These are phyloP conservation scores for Sarcocystis neurona DNA, from an alignment of 169 alveolate genomes.

Conservation along the genomic window DNA sequence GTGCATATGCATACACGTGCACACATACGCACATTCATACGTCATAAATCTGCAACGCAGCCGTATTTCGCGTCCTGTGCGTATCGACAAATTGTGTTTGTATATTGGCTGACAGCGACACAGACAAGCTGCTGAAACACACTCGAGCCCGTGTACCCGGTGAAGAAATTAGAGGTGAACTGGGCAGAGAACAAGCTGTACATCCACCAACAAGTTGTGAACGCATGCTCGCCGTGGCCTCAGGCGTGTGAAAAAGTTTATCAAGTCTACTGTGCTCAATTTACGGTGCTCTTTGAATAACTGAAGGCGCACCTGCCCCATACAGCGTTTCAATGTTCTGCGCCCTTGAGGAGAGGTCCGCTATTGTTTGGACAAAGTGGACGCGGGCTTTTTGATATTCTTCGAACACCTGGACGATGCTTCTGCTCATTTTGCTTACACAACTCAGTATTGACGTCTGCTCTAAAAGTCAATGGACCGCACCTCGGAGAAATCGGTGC, in stretches of 20 bases:
- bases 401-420: slow-evolving; percentile 90
- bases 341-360: slow-evolving; percentile 91
- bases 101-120: too few relatives aligned
- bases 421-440: slow-evolving; percentile 89
- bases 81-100: too few relatives aligned
- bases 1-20: too few relatives aligned
- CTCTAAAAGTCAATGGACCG: too few relatives aligned
- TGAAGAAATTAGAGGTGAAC: background rate
- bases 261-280: background rate
- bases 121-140: too few relatives aligned
- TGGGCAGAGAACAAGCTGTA: background rate
- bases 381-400: slow-evolving; percentile 92
- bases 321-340: slow-evolving; percentile 92
- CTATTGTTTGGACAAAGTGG: slow-evolving; percentile 93
- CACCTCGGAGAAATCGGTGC: too few relatives aligned
- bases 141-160: background rate
- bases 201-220: background rate
- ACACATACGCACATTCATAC: too few relatives aligned
- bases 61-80: too few relatives aligned
- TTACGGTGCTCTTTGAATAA: too few relatives aligned
- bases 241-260: background rate
- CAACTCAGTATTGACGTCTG: too few relatives aligned
- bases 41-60: too few relatives aligned
- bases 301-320: slow-evolving; percentile 88
- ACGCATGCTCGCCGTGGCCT: background rate